Percentiles rank a stretch among this genome's conserved stretches.
Evolutionary conservation across 2,329 filamentous ascomycete genomes (phyloP).

Genomic region (Claviceps humidiphila): DNA sequence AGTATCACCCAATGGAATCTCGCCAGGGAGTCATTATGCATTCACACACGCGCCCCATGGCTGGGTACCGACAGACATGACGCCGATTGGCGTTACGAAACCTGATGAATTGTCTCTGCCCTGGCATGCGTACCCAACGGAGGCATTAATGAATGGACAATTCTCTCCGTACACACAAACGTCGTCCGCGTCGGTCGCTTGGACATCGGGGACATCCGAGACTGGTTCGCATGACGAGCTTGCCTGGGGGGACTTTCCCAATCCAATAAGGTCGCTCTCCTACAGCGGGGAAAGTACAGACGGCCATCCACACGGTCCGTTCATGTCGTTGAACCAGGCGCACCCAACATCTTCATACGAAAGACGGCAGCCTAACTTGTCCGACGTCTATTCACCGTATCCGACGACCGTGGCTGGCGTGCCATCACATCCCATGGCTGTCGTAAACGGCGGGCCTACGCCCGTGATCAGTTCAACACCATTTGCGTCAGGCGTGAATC

Average conservation of each 20-base stretch:
- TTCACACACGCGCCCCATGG: slow-evolving; percentile 25
- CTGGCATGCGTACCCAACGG: slow-evolving; percentile 38
- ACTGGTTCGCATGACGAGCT: slow-evolving; percentile 29
- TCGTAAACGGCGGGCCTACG: slow-evolving; percentile 12
- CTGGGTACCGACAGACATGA: slow-evolving; percentile 33
- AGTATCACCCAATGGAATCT: slow-evolving; percentile 23
- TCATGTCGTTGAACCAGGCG: slow-evolving; percentile 26
- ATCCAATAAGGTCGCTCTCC: slow-evolving; percentile 32
- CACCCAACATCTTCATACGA: slow-evolving; percentile 27
- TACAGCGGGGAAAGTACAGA: slow-evolving; percentile 30
- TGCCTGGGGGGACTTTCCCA: slow-evolving; percentile 30
- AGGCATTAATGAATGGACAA: slow-evolving; percentile 35
- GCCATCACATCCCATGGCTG: slow-evolving; percentile 21
- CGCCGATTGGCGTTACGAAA: slow-evolving; percentile 26
- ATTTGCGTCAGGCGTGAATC: slow-evolving; percentile 22
- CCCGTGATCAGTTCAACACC: slow-evolving; percentile 23
- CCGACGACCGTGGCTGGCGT: slow-evolving; percentile 23
- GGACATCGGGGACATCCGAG: slow-evolving; percentile 26
- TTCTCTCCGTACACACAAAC: slow-evolving; percentile 36
- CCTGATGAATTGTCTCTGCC: slow-evolving; percentile 27
- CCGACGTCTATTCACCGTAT: slow-evolving; percentile 31
- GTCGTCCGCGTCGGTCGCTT: slow-evolving; percentile 25
- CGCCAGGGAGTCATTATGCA: slow-evolving; percentile 20
- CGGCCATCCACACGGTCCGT: slow-evolving; percentile 23
- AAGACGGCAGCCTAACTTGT: slow-evolving; percentile 26